Evolutionary conservation across 768 basidiomycete genomes (phyloP).

Genomic region (Pisolithus orientalis): DNA sequence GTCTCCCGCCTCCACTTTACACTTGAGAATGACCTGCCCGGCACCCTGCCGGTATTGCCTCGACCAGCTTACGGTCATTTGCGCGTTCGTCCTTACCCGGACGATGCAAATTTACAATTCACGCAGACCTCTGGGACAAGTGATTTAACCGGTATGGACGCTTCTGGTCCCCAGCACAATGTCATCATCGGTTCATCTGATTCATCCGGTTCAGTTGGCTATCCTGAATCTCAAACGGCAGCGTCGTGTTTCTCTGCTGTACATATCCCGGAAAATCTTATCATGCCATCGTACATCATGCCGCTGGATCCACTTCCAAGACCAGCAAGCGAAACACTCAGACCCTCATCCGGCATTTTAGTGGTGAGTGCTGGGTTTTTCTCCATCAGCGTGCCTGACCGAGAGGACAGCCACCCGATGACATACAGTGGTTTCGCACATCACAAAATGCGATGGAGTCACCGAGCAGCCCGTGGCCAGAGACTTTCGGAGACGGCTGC

Average conservation of each 20-base stretch:
- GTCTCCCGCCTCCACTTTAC: conserved; percentile 5
- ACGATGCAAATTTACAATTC: conserved; percentile 22
- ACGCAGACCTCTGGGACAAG: conserved; percentile 18
- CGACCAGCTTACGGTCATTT: conserved; percentile 8
- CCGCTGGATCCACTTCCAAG: conserved; percentile 6
- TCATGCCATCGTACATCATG: conserved; percentile 7
- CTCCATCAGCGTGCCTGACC: conserved; percentile 11
- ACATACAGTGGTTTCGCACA: conserved; percentile 11
- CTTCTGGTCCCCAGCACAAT: conserved; percentile 5
- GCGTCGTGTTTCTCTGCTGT: conserved; percentile 15
- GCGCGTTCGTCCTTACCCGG: neutral
- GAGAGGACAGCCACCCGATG: conserved; percentile 7
- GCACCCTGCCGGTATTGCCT: conserved; percentile 7
- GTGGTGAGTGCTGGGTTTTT: conserved; percentile 14
- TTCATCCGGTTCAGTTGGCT: conserved; percentile 6
- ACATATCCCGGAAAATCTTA: conserved; percentile 10
- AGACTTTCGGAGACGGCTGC: conserved; percentile 25
- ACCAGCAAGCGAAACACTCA: too few relatives aligned
- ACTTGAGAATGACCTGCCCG: conserved; percentile 10
- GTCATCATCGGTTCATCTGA: conserved; percentile 5
- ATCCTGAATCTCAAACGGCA: conserved; percentile 28
- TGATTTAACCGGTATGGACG: conserved; percentile 19
- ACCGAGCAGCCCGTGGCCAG: conserved; percentile 23
- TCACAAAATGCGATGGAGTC: conserved; percentile 14
- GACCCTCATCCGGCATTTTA: too few relatives aligned